These are phyloP conservation scores for Didymosphaeria variabile DNA, from an alignment of 2,329 filamentous ascomycete genomes.

Conservation along the genomic window DNA sequence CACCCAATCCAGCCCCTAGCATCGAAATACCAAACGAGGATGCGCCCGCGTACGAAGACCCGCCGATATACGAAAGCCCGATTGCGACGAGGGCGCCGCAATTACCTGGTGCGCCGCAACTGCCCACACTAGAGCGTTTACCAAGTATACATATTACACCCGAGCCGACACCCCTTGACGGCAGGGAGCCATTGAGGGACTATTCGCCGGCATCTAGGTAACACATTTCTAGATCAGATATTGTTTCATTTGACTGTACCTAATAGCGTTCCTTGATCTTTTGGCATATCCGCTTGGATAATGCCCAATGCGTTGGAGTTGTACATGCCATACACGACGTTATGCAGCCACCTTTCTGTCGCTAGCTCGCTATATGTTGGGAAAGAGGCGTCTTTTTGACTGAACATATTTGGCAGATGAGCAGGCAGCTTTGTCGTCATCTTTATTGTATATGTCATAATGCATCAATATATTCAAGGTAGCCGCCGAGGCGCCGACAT, in stretches of 20 bases:
- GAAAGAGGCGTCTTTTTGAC: neutral
- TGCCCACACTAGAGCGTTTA: constrained; percentile 52
- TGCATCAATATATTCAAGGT: neutral
- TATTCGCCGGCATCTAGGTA: neutral
- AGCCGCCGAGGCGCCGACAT: neutral
- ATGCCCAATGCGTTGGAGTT: neutral
- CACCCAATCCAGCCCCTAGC: constrained; percentile 27
- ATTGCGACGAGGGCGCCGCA: constrained; percentile 40
- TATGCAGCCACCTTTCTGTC: constrained; percentile 6
- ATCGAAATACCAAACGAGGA: constrained; percentile 41
- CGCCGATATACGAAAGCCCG: constrained; percentile 59
- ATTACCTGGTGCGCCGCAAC: constrained; percentile 46
- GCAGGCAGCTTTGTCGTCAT: neutral
- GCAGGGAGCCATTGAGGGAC: constrained; percentile 13
- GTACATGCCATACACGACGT: constrained; percentile 21
- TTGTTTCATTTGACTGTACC: neutral
- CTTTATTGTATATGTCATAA: neutral
- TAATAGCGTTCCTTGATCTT: constrained; percentile 4
- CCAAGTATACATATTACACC: constrained; percentile 57
- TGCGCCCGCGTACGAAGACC: constrained; percentile 56
- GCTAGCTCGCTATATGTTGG: neutral
- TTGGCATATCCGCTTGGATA: constrained; percentile 5
- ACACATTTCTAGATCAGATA: neutral
- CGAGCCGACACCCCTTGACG: constrained; percentile 38
- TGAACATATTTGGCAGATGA: neutral